Conservation (phyloP, 495 filamentous ascomycete species). For the Talaromyces ruber region DNA sequence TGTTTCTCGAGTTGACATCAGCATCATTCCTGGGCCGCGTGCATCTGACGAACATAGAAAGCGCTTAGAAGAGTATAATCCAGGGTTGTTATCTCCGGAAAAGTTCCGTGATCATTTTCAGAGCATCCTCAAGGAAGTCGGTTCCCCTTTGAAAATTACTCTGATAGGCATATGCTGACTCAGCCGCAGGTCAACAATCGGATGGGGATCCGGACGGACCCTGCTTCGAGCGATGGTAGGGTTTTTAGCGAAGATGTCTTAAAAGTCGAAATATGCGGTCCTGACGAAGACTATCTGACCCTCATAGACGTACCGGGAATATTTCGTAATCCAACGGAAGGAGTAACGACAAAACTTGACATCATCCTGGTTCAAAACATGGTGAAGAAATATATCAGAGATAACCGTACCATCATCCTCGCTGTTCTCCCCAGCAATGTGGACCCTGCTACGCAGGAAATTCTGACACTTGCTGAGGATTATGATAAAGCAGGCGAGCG, state of each 20-base stretch:
- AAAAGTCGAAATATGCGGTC: slow-evolving; percentile 52
- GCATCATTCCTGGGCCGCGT: slow-evolving; percentile 34
- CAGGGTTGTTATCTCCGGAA: neutral
- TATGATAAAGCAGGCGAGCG: slow-evolving; percentile 33
- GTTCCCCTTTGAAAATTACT: neutral
- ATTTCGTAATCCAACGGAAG: slow-evolving; percentile 27
- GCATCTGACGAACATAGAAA: slow-evolving; percentile 15
- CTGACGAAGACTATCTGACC: slow-evolving; percentile 51
- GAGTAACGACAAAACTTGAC: slow-evolving; percentile 26
- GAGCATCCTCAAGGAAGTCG: slow-evolving; percentile 4
- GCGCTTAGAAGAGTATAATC: slow-evolving; percentile 10
- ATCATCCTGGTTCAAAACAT: slow-evolving; percentile 42
- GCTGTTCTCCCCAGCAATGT: slow-evolving; percentile 49
- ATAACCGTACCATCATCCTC: slow-evolving; percentile 51
- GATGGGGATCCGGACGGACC: slow-evolving; percentile 5
- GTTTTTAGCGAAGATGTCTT: slow-evolving; percentile 54
- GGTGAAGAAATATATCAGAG: slow-evolving; percentile 48
- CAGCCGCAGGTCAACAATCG: slow-evolving; percentile 2
- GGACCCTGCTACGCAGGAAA: slow-evolving; percentile 41
- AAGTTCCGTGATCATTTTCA: slow-evolving; percentile 2
- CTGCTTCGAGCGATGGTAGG: slow-evolving; percentile 2
- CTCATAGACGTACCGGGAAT: slow-evolving; percentile 62
- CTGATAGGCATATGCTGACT: neutral
- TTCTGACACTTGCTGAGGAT: slow-evolving; percentile 32
- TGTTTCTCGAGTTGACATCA: slow-evolving; percentile 22